Evolutionary conservation across 345 rosid genomes (phyloP), one percentile per base, ranked within the genome.

Genomic region (Brassica incana): DNA sequence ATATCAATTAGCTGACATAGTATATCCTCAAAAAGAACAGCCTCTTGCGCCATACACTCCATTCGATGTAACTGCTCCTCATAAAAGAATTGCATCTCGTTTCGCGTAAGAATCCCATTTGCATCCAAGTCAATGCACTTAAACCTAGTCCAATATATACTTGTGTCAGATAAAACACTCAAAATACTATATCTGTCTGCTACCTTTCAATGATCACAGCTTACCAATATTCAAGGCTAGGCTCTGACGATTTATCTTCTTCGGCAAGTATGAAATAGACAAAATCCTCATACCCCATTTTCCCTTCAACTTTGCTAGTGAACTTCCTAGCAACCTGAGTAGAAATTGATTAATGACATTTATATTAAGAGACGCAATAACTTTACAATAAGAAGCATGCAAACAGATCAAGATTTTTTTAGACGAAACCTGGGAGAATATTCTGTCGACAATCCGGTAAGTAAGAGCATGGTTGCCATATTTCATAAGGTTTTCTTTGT

Each of bases 21-120:
- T 65, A 94, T 92, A 80, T 94, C 98, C 84, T 94, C 98, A 84
- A 92, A 92, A 63, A 94, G 90, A 60, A 94, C 98, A 78, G 97
- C 97, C 82, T 94, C 98, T 79, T 94, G 98, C 6, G 95, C 97
- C 98, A 94, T 89, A 90, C 98, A 94, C 71, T 94, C 98, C 98
- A 94, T 94, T 77, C 98, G 91, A 85, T 92, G 98, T 83, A 94
- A 87, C 81, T 94, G 97, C 86, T 94, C 98, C 78, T 94, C 98
- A 56, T 92, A 94, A 83, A 87, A 92, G 86, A 89, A 92, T 72
- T 92, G 97, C 91, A 92, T 88, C 70, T 92, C 97, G 66, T 91
- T 92, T 40, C 96, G 86, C 10, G 98, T 92, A 66, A 94, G 48
- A 78, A 92, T 80, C 81, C 95, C 97, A 84, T 94, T 94, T 52